These are phyloP conservation scores for Serendipita sp. DNA, from an alignment of 768 basidiomycete species.

Conservation along the genomic window DNA sequence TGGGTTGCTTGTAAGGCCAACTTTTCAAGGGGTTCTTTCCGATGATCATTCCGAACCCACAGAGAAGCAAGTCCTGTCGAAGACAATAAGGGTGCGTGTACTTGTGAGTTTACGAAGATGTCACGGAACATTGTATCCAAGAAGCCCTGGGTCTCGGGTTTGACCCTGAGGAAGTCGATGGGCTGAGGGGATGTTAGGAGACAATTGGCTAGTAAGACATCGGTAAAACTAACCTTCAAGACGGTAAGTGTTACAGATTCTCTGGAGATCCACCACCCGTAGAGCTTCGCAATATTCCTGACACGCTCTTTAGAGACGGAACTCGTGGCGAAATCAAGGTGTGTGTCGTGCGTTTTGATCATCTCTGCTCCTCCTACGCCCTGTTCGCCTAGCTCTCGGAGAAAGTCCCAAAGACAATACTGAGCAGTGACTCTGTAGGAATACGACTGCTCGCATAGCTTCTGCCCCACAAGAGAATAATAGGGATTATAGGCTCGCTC, in stretches of 20 bases:
- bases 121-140: slow-evolving; percentile 52
- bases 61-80: slow-evolving; percentile 10
- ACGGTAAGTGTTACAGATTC: slow-evolving; percentile 57
- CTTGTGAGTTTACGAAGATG: slow-evolving; percentile 61
- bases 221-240: slow-evolving; percentile 47
- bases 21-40: slow-evolving; percentile 36
- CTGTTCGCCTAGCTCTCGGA: slow-evolving; percentile 81
- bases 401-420: slow-evolving; percentile 92
- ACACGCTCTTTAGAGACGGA: slow-evolving; percentile 39
- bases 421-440: slow-evolving; percentile 85
- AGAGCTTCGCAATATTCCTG: slow-evolving; percentile 64
- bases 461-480: slow-evolving; percentile 77
- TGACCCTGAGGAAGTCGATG: slow-evolving; percentile 67
- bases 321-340: slow-evolving; percentile 27
- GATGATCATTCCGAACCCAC: background rate
- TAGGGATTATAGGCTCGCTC: slow-evolving; percentile 92
- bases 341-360: slow-evolving; percentile 27
- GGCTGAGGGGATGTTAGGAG: slow-evolving; percentile 33
- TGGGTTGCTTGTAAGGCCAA: slow-evolving; percentile 62
- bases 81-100: slow-evolving; percentile 43
- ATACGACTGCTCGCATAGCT: slow-evolving; percentile 63
- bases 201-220: background rate
- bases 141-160: slow-evolving; percentile 47
- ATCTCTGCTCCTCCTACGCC: slow-evolving; percentile 38
- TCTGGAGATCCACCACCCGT: slow-evolving; percentile 89